Evolutionary conservation across 2,329 filamentous ascomycete species (phyloP), one percentile per base, ranked within the genome.

Genomic region (Colletotrichum echinochloae): DNA sequence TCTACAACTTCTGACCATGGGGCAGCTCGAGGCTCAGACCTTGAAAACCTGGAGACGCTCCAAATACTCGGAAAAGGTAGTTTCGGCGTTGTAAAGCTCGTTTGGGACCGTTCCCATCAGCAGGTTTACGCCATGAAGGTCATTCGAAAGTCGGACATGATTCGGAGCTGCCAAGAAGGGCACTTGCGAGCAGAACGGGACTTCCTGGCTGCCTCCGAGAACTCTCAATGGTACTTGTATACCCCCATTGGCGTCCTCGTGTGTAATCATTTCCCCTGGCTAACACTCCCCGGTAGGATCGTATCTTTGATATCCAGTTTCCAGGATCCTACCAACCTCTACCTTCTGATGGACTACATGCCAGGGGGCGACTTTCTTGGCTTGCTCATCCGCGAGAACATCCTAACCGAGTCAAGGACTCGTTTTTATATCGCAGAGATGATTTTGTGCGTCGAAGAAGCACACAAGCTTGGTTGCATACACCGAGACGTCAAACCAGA

Each of bases 301-400:
- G 93, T 98, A 2, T 93, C 95, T 0, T 84, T 99, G 44, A 88
- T 97, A 60, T 87, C 93, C 60, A 96, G 94, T 77, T 98, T 98
- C 74, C 94, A 98, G 79, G 96, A 98, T 78, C 84, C 88, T 44
- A 87, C 88, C 51, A 94, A 93, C 75, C 85, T 99, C 7, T 98
- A 98, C 76, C 88, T 99, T 7, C 92, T 98, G 62, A 98, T 98
- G 94, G 95, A 98, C 70, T 99, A 97, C 78, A 98, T 98, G 94
- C 92, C 97, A 2, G 96, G 95, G 0, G 95, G 96, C 0, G 95
- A 99, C 78, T 98, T 99, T 74, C 86, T 99, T 0, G 93, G 93
- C 1, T 81, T 98, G 0, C 83, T 99, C 20, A 92, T 98, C 65
- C 90, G 95, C 20, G 93, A 97, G 77, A 94, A 96, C 72, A 89